Conservation (phyloP, 1,139 yeast species). For the Yamadazyma jaroonii region DNA sequence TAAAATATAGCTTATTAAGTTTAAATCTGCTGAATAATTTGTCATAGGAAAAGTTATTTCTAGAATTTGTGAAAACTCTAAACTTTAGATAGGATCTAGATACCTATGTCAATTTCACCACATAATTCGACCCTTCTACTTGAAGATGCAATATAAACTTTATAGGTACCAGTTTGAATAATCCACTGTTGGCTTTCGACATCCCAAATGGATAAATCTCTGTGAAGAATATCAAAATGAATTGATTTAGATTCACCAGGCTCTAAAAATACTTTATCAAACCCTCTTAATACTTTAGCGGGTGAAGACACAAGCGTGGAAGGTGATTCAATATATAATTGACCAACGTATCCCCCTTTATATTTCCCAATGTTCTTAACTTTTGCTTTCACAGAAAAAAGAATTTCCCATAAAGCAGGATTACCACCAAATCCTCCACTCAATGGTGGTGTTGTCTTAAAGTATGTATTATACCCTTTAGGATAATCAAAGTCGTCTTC, state of each 20-base stretch:
- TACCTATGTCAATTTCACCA: constrained; percentile 45
- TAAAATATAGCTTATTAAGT: too few species aligned
- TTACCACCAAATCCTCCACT: constrained; percentile 59
- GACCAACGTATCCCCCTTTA: constrained; percentile 54
- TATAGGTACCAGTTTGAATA: constrained; percentile 56
- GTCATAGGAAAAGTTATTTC: too few species aligned
- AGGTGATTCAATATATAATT: constrained; percentile 58
- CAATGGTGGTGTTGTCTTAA: constrained; percentile 35
- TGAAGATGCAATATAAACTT: constrained; percentile 50
- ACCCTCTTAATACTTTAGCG: constrained; percentile 54
- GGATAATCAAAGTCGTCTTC: constrained; percentile 50
- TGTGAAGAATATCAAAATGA: constrained; percentile 45
- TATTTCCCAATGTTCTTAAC: constrained; percentile 51
- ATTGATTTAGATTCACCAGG: constrained; percentile 40
- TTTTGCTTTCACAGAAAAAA: constrained; percentile 48
- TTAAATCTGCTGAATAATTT: too few species aligned
- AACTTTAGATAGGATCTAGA: constrained; percentile 11
- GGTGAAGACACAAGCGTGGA: constrained; percentile 42
- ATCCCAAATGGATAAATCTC: constrained; percentile 64
- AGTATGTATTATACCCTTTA: constrained; percentile 45
- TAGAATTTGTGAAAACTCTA: too few species aligned
- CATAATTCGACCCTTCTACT: constrained; percentile 51
- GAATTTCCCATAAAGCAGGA: constrained; percentile 42
- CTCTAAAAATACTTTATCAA: constrained; percentile 53
- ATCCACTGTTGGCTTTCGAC: constrained; percentile 58